Base-by-base conservation (phyloP, 768 basidiomycete species). In the Hysterangium stoloniferum region DNA sequence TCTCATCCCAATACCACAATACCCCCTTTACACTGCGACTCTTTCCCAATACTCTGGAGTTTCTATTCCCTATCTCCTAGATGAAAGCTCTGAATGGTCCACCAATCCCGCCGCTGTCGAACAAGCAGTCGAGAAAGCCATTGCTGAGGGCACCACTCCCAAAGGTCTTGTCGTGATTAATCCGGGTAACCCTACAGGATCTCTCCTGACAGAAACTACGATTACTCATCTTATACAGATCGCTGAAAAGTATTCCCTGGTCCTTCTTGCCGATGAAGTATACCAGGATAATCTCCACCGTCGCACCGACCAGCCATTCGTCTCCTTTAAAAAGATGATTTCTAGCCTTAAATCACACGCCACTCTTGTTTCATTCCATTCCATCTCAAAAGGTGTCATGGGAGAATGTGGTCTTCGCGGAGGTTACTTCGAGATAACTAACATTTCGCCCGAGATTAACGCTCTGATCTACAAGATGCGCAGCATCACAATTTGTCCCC, bases 361-460 rank as follows among this genome's bases (percentile, higher is more conserved):
- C 51, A 80, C 89, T 37, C 81, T 99, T 63, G 72, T 99, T 48
- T 93, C 89, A 37, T 97, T 96, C 83, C 95, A 99, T 71, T 92
- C 88, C 48, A 95, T 95, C 64, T 94, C 90, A 50, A 99, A 99
- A 67, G 95, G 95, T 47, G 89, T 96, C 54, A 79, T 79, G 32
- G 95, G 95, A 53, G 95, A 99, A 68, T 99, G 96, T 64, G 95
- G 96, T 2, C 76, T 96, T n/a, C 78, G 96, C 42, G 95, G 95
- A 29, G 95, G 94, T 2, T 99, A 96, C 73, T 94, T 95, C 59
- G 95, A 99, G 68, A 81, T 83, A 63, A 76, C 78, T 54, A 98
- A 98, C 68, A 69, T 99, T 57, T 62, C 73, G 11, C 72, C 80
- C 6, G 84, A 90, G 25, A 75, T 95, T 52, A 70, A 86, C 54